Evolutionary conservation across 805 yeast genomes (phyloP), one percentile per base, ranked within the genome.

Genomic region (Teunomyces stri): DNA sequence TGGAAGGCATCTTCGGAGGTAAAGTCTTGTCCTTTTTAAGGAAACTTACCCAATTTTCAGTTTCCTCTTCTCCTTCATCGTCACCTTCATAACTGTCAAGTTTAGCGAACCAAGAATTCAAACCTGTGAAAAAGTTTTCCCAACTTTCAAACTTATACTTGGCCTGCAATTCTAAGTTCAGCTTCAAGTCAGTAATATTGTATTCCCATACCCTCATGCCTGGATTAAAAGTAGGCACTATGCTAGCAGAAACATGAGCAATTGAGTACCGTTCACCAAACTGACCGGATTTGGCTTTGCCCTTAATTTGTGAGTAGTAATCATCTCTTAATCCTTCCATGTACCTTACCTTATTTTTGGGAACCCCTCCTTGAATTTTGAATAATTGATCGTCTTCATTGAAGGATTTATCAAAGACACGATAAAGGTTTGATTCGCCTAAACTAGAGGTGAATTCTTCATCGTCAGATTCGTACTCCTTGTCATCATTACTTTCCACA

Each of bases 131-230:
- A 57, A 86, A 84, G 3, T 55, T 59, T 44, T 69, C 74, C 94
- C 94, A 87, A 5, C 85, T 75, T 49, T 70, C 71, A 53, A 53
- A 67, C 12, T 47, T 33, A 42, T 45, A 15, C 27, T 47, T 40
- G 22, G 56, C 47, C 16, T 48, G 48, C 27, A 44, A 38, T 35
- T 53, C 55, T 13, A 53, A 47, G 15, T 52, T 54, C 31, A 59
- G 56, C n/a, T 61, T 68, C 40, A 86, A 59, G 1, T 74, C 84
- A 0, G 88, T 77, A 31, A 79, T 78, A 58, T 89, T 89, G 63
- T 89, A 89, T 61, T 89, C 96, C 94, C 95, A 89, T 2, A 89
- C 82, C 52, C 96, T 73, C 51, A 89, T 59, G 4, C 90, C 88
- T 4, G 96, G 90, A 54, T 87, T 87, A 66, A 84, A 89, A 0